phyloP scores from a whole-genome alignment of 495 filamentous ascomycete species.

The Letharia lupina region DNA sequence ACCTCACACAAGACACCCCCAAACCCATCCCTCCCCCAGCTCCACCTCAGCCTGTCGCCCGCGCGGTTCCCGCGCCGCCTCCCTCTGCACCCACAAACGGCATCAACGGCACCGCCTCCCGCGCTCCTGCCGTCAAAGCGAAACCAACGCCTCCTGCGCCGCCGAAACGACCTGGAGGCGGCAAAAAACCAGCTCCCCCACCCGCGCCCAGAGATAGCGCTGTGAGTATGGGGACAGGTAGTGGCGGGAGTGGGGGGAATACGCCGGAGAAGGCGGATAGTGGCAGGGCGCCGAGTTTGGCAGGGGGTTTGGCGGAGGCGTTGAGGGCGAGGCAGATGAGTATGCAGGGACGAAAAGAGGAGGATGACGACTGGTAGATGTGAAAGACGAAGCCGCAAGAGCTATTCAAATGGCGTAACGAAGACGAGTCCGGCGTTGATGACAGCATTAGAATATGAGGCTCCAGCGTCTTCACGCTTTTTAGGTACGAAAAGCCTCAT shows the following conservation, averaged over 20 bases:
- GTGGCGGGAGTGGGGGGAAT: slow-evolving; percentile 55
- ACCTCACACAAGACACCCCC: slow-evolving; percentile 68
- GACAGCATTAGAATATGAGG: not conserved
- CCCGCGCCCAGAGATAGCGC: slow-evolving; percentile 61
- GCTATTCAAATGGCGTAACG: too few relatives aligned
- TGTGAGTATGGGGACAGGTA: slow-evolving; percentile 61
- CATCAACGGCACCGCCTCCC: slow-evolving; percentile 24
- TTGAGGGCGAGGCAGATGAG: slow-evolving; percentile 63
- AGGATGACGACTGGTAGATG: slow-evolving; percentile 53
- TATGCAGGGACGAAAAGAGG: slow-evolving; percentile 51
- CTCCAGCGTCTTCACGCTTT: not conserved
- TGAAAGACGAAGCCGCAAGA: not conserved
- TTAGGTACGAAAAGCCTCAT: not conserved
- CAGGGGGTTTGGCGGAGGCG: slow-evolving; percentile 78
- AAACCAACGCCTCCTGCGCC: slow-evolving; percentile 77
- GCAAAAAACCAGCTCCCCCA: slow-evolving; percentile 56
- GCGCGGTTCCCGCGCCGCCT: slow-evolving; percentile 38
- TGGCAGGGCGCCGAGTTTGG: slow-evolving; percentile 54
- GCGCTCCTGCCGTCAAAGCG: slow-evolving; percentile 43
- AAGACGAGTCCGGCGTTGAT: not conserved
- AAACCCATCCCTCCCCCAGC: slow-evolving; percentile 50
- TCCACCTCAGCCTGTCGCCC: slow-evolving; percentile 48
- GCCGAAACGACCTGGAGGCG: slow-evolving; percentile 72
- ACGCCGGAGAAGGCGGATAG: slow-evolving; percentile 61
- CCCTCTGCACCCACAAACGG: slow-evolving; percentile 43